Conservation (phyloP, 208 protist genomes). For the Crithidia bombi region DNA sequence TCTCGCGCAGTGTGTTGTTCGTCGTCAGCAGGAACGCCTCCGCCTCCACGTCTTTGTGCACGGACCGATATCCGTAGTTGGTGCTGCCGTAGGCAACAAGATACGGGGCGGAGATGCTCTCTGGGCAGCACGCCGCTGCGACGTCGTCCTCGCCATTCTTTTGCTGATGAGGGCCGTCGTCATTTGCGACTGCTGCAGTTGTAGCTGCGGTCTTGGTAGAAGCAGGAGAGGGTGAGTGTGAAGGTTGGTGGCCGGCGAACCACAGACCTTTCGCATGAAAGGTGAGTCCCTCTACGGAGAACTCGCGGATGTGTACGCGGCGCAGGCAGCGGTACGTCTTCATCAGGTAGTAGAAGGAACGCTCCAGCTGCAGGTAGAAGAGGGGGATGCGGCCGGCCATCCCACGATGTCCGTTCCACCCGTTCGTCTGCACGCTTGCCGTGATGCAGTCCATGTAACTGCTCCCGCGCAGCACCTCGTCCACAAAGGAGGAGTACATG, state of each 20-base stretch:
- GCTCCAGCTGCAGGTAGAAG: conserved; percentile 87
- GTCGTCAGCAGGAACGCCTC: conserved; percentile 71
- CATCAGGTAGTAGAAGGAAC: conserved; percentile 76
- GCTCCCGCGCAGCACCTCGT: conserved; percentile 46
- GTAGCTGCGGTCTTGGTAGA: neutral
- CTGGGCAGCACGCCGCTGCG: conserved; percentile 1
- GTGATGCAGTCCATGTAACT: conserved; percentile 68
- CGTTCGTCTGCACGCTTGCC: conserved; percentile 74
- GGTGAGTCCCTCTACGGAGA: conserved; percentile 62
- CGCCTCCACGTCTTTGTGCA: conserved; percentile 85
- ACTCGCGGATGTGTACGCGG: conserved; percentile 72
- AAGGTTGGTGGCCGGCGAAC: conserved; percentile 35
- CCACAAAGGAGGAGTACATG: conserved; percentile 65
- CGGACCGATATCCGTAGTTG: conserved; percentile 89
- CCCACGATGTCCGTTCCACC: conserved; percentile 69
- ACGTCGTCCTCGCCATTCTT: neutral
- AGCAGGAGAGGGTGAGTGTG: neutral
- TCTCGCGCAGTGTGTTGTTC: conserved; percentile 53
- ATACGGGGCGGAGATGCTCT: conserved; percentile 49
- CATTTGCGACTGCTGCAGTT: neutral
- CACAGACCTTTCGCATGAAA: conserved; percentile 91
- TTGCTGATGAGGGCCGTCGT: neutral
- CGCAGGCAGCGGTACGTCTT: conserved; percentile 50
- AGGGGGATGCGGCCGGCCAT: conserved; percentile 76
- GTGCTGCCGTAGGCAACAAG: conserved; percentile 87